A percentile compares a stretch with the other conserved stretches of the same genome.
Evolutionary conservation across 495 filamentous ascomycete species (phyloP).

Genomic region (Aspergillus biplanus): DNA sequence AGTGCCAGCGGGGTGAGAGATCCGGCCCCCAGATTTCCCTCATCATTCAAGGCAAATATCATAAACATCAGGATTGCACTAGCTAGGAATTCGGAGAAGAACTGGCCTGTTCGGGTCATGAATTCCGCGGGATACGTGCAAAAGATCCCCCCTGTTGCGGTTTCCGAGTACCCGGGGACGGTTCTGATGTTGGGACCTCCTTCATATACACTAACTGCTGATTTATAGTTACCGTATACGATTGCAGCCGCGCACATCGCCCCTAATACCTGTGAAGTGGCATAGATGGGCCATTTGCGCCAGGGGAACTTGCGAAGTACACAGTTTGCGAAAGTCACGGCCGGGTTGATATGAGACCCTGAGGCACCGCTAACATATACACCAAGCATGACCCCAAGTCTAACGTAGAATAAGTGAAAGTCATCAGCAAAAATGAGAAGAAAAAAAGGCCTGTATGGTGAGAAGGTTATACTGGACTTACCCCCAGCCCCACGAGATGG

Average conservation of each 20-base stretch:
- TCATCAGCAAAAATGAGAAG: slow-evolving; percentile 15
- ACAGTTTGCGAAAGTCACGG: slow-evolving; percentile 66
- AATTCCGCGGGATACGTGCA: slow-evolving; percentile 67
- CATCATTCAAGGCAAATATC: slow-evolving; percentile 69
- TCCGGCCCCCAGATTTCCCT: slow-evolving; percentile 54
- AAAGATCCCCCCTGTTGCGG: slow-evolving; percentile 66
- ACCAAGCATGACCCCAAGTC: slow-evolving; percentile 67
- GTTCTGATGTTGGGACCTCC: slow-evolving; percentile 57
- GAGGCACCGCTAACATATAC: slow-evolving; percentile 62
- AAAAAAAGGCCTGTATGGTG: not conserved
- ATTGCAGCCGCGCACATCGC: slow-evolving; percentile 58
- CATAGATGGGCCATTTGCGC: slow-evolving; percentile 59
- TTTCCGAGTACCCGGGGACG: slow-evolving; percentile 57
- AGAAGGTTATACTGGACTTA: slow-evolving; percentile 33
- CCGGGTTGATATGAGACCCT: slow-evolving; percentile 68
- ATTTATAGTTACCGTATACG: slow-evolving; percentile 61
- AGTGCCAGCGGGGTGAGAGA: slow-evolving; percentile 56
- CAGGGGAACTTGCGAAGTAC: slow-evolving; percentile 65
- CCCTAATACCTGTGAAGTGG: slow-evolving; percentile 56
- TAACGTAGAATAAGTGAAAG: slow-evolving; percentile 6
- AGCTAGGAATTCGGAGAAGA: slow-evolving; percentile 68
- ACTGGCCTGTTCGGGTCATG: slow-evolving; percentile 59
- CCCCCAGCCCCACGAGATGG: slow-evolving; percentile 67
- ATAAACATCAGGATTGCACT: slow-evolving; percentile 65
- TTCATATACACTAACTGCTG: slow-evolving; percentile 58